These are phyloP conservation scores for Sclerotinia minor DNA, from an alignment of 2,329 filamentous ascomycete genomes.

Conservation along the genomic window DNA sequence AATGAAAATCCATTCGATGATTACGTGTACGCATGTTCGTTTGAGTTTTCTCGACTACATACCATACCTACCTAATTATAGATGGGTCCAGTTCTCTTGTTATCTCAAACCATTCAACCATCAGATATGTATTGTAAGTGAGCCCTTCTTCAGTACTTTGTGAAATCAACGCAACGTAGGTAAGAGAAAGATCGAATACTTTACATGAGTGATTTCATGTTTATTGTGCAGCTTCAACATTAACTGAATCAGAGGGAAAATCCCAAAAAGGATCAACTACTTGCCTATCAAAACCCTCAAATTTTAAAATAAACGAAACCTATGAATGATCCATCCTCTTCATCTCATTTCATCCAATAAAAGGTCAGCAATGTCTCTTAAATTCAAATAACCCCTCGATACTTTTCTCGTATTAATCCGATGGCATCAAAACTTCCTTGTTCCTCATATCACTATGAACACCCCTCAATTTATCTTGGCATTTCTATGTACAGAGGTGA, in stretches of 20 bases:
- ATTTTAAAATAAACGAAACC: too few relatives aligned
- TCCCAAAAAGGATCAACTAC: not conserved
- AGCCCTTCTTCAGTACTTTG: not conserved
- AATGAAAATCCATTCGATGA: not conserved
- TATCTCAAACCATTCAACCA: not conserved
- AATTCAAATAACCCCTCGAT: not conserved
- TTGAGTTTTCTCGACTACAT: not conserved
- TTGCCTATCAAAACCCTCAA: too few relatives aligned
- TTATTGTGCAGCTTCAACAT: too few relatives aligned
- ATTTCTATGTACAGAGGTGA: not conserved
- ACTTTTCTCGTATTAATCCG: not conserved
- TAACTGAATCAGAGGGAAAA: not conserved
- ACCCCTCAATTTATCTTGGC: slow-evolving; percentile 8
- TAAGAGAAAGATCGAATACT: not conserved
- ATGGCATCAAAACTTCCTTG: not conserved
- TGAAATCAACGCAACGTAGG: not conserved
- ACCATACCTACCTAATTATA: too few relatives aligned
- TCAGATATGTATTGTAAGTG: not conserved
- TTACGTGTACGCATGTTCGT: not conserved
- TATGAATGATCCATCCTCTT: not conserved
- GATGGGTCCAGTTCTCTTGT: not conserved
- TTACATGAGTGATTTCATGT: not conserved
- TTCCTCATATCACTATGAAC: not conserved
- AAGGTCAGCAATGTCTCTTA: not conserved
- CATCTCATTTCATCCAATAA: not conserved